Base-by-base conservation (phyloP, 2,329 filamentous ascomycete species). In the Ascochyta rabiei region DNA sequence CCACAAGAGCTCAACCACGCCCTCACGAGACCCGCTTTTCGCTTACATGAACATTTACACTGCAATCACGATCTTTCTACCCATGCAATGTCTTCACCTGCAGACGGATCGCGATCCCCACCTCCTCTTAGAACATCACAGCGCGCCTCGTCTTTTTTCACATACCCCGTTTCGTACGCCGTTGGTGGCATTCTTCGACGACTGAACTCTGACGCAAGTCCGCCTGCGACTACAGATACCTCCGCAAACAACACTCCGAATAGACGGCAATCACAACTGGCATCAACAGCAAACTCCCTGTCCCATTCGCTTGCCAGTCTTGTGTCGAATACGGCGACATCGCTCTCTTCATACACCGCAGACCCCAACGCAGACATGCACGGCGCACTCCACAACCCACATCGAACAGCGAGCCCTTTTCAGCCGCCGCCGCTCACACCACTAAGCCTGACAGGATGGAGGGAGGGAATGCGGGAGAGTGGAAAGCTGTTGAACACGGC, bases 371-470 rank as follows among this genome's bases (percentile, higher is more conserved):
- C 56, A 45, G 81, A 82, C 60, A 77, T 86, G 71, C 79, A 81
- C 62, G 82, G 82, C 47, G 82, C 88, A 58, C 90, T 86, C 74
- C 81, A 80, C 21, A 83, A 85, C 60, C 79, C 83, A 53, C 78
- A 80, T 52, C 85, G 90, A 61, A 86, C 84, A 48, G 83, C 84
- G 12, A 92, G 89, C 12, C 92, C 91, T 1, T 92, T 96, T 74
- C 89, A 92, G 63, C 91, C 92, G 1, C 93, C 93, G 10, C 93
- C 93, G 0, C 84, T 98, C 44, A 93, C 93, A 52, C 91, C 93
- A 0, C 77, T 98, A 19, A 80, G 82, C 4, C 82, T 98, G 31
- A 76, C 80, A 19, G 89, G 89, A 33, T 91, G 88, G 75, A 80
- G 81, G 54, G 77, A 80, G 1, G 82, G 81, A 65, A 91, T 88